These are phyloP conservation scores for Circinella minor DNA, from an alignment of 371 early-diverging fungal species.

Conservation along the genomic window DNA sequence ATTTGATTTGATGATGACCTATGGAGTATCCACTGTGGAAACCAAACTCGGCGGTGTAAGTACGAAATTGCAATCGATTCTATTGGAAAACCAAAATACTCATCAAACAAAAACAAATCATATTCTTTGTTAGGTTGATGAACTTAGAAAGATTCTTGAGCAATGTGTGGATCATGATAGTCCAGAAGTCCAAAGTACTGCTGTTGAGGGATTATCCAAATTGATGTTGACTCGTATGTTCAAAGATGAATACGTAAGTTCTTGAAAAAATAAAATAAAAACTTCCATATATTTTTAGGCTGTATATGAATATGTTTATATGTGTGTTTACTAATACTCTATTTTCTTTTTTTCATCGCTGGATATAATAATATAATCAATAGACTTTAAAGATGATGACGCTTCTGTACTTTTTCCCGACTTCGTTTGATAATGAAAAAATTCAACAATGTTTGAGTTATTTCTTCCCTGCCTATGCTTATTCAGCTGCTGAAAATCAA, in stretches of 20 bases:
- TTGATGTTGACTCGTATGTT: conserved; percentile 64
- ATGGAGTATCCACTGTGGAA: conserved; percentile 44
- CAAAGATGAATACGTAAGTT: conserved; percentile 55
- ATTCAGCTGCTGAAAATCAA: conserved; percentile 74
- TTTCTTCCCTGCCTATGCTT: conserved; percentile 84
- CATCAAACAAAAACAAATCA: no score
- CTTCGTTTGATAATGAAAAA: conserved; percentile 61
- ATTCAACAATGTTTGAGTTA: conserved; percentile 84
- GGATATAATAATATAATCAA: no score
- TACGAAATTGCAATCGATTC: not conserved
- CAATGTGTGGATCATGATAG: conserved; percentile 54
- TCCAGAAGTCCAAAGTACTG: conserved; percentile 55
- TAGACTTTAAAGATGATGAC: conserved; percentile 74
- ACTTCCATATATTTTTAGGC: no score
- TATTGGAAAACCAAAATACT: no score
- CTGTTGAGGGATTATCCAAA: conserved; percentile 69
- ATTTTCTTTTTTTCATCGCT: no score
- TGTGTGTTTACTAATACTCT: no score
- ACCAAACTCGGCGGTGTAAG: conserved; percentile 44
- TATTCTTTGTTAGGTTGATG: conserved; percentile 28
- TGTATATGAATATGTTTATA: no score
- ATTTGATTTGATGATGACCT: conserved; percentile 65
- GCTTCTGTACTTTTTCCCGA: conserved; percentile 80
- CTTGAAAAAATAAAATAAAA: no score
- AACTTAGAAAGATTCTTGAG: conserved; percentile 51